A percentile compares a stretch with the other conserved stretches of the same genome.
phyloP scores from a whole-genome alignment of 2,329 filamentous ascomycete species.

The Akanthomyces uredinophilus region DNA sequence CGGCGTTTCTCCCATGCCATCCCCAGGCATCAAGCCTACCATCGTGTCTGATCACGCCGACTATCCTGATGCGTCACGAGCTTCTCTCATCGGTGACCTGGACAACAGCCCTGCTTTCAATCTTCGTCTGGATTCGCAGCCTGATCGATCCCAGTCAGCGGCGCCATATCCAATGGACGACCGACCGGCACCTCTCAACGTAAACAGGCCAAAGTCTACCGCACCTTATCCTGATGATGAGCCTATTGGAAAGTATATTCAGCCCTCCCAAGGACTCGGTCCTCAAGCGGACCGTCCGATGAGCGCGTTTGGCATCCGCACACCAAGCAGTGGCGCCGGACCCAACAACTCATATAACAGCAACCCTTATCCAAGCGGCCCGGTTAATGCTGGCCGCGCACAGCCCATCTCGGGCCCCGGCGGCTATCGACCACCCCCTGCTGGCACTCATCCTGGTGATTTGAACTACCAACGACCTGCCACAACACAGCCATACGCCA shows the following conservation, averaged over 20 bases:
- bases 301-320: conserved; percentile 52
- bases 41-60: conserved; percentile 35
- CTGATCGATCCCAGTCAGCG: conserved; percentile 46
- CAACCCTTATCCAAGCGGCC: conserved; percentile 17
- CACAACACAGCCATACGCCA: conserved; percentile 22
- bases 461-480: conserved; percentile 19
- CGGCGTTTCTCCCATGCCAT: conserved; percentile 37
- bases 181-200: conserved; percentile 44
- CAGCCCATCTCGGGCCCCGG: conserved; percentile 24
- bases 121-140: conserved; percentile 38
- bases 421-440: conserved; percentile 39
- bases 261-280: conserved; percentile 44
- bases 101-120: conserved; percentile 47
- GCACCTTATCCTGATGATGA: conserved; percentile 53
- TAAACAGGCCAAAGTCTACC: conserved; percentile 40
- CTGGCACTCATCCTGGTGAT: conserved; percentile 26
- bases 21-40: conserved; percentile 35
- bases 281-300: conserved; percentile 44
- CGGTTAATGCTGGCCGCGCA: conserved; percentile 37
- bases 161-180: conserved; percentile 70
- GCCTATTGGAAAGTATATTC: conserved; percentile 31
- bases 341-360: background rate
- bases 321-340: conserved; percentile 25
- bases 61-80: conserved; percentile 44
- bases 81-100: conserved; percentile 28